Conservation (phyloP, 2,329 filamentous ascomycete genomes). For the Mycosphaerella arachidis region DNA sequence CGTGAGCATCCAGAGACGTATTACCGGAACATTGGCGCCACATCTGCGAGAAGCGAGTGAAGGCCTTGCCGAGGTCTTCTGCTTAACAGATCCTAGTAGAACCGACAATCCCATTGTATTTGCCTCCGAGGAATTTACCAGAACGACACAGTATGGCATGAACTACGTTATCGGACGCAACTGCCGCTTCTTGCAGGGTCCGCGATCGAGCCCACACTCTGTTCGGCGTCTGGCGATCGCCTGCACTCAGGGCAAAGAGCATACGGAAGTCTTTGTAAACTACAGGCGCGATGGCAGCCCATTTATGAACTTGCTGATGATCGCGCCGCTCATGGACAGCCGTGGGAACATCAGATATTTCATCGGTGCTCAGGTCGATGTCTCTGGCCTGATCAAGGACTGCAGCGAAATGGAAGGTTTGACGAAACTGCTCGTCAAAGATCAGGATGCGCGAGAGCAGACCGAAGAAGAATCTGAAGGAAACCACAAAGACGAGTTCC, state of each 20-base stretch:
- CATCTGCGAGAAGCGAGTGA: slow-evolving; percentile 66
- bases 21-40: slow-evolving; percentile 62
- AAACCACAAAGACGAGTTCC: slow-evolving; percentile 58
- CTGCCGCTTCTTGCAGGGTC: slow-evolving; percentile 73
- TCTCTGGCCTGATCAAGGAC: slow-evolving; percentile 64
- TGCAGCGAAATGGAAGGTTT: slow-evolving; percentile 62
- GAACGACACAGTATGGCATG: slow-evolving; percentile 70
- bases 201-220: slow-evolving; percentile 61
- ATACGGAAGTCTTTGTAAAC: slow-evolving; percentile 70
- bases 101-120: slow-evolving; percentile 73
- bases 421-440: slow-evolving; percentile 32
- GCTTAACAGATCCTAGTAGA: slow-evolving; percentile 67
- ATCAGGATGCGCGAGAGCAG: slow-evolving; percentile 29
- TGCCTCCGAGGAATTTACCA: slow-evolving; percentile 70
- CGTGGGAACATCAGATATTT: slow-evolving; percentile 63
- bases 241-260: slow-evolving; percentile 60
- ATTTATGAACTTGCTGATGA: slow-evolving; percentile 73
- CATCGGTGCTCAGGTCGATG: slow-evolving; percentile 68
- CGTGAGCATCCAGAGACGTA: slow-evolving; percentile 61
- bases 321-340: slow-evolving; percentile 66
- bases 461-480: slow-evolving; percentile 31
- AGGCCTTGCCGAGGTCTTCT: slow-evolving; percentile 72
- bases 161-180: slow-evolving; percentile 70
- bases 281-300: slow-evolving; percentile 70
- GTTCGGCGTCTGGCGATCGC: slow-evolving; percentile 59